phyloP scores from a whole-genome alignment of 2,329 filamentous ascomycete genomes.

The Penicillium sp. region DNA sequence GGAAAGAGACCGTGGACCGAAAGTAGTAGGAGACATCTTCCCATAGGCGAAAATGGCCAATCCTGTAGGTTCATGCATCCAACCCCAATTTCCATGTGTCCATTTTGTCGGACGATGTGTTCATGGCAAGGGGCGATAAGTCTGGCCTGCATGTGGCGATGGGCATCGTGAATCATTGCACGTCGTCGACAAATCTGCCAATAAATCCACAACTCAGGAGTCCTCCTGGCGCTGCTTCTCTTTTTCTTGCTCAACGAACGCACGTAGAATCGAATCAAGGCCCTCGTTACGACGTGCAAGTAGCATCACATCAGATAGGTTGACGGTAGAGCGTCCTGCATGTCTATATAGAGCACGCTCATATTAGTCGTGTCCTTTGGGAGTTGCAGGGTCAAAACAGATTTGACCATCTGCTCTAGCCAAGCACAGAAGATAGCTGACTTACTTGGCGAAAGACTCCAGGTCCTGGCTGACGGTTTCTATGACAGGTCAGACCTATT shows the following conservation, averaged over 20 bases:
- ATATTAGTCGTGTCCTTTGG: not conserved
- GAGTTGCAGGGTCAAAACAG: not conserved
- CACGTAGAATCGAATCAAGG: constrained; percentile 69
- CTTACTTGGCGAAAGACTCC: constrained; percentile 62
- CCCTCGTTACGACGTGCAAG: constrained; percentile 85
- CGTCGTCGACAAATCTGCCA: not conserved
- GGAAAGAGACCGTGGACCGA: no score
- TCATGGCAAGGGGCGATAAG: not conserved
- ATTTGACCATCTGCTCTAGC: not conserved
- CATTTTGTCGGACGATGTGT: no score
- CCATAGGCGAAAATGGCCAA: no score
- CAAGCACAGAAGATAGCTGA: not conserved
- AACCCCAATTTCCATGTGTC: no score
- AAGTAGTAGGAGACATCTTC: no score
- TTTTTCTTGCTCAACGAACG: constrained; percentile 35
- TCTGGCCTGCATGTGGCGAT: not conserved
- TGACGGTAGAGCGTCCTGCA: constrained; percentile 77
- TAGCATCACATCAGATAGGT: constrained; percentile 83
- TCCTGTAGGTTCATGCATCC: no score
- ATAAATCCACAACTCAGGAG: constrained; percentile 16
- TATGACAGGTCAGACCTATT: constrained; percentile 25
- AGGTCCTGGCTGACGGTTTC: constrained; percentile 61
- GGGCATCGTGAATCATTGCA: not conserved
- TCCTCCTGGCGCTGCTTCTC: constrained; percentile 23
- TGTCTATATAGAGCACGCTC: constrained; percentile 60